A percentile compares a stretch with the other conserved stretches of the same genome.
phyloP scores from a whole-genome alignment of 2,329 filamentous ascomycete genomes.

The Dothistroma pini region DNA sequence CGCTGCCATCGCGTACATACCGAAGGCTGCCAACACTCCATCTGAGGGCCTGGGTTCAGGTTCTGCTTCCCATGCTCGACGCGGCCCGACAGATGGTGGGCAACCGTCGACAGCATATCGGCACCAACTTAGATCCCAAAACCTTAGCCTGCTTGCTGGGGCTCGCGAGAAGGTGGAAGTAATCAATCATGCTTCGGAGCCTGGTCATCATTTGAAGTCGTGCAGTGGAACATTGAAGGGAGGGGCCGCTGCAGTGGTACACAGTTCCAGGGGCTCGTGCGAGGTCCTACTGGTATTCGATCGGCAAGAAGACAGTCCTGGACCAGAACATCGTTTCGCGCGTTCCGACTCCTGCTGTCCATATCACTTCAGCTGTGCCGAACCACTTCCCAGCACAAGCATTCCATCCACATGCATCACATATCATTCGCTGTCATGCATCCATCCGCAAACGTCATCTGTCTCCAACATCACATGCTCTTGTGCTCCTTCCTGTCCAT shows the following conservation, averaged over 20 bases:
- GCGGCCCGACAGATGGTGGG: neutral
- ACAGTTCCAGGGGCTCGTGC: slow-evolving; percentile 11
- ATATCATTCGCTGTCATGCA: neutral
- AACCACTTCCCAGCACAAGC: neutral
- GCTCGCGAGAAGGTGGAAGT: neutral
- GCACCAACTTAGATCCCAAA: neutral
- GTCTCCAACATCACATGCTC: neutral
- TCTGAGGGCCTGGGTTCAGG: neutral
- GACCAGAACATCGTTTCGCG: neutral
- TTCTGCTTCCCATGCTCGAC: neutral
- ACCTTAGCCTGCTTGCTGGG: neutral
- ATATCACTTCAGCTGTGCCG: neutral
- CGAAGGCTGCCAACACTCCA: neutral
- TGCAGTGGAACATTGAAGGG: slow-evolving; percentile 10
- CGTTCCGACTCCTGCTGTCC: neutral
- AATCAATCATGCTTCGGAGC: neutral
- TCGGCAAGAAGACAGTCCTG: neutral
- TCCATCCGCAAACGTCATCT: neutral
- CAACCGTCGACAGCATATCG: neutral
- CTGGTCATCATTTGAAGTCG: neutral
- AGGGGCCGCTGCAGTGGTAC: slow-evolving; percentile 13
- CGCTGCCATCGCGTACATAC: neutral
- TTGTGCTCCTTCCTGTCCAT: neutral
- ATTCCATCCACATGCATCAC: neutral
- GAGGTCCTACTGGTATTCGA: neutral